A percentile compares a stretch with the other conserved stretches of the same genome.
These are phyloP conservation scores for Nectriaceae sp. DNA, from an alignment of 2,329 filamentous ascomycete genomes.

Conservation along the genomic window DNA sequence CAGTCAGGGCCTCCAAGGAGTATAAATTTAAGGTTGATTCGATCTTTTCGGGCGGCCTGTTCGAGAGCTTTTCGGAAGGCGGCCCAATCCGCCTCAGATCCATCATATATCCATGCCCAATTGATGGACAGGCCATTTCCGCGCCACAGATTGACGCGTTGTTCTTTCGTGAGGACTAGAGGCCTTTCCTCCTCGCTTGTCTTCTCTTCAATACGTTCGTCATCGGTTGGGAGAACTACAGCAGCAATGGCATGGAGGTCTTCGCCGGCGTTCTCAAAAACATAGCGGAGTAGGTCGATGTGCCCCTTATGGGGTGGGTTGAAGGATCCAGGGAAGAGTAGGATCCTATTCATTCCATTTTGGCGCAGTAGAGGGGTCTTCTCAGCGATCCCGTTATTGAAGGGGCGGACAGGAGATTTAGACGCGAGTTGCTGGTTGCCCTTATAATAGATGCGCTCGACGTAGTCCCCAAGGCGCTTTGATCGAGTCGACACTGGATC, in stretches of 20 bases:
- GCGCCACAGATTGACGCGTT: conserved; percentile 30
- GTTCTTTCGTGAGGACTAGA: conserved; percentile 17
- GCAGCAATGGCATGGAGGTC: conserved; percentile 34
- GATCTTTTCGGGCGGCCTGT: conserved; percentile 2
- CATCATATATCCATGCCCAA: conserved; percentile 30
- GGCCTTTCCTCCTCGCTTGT: conserved; percentile 7
- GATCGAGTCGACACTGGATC: background rate
- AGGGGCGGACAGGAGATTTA: conserved; percentile 7
- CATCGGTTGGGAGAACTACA: conserved; percentile 31
- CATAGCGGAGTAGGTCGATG: conserved; percentile 32
- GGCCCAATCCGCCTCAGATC: conserved; percentile 15
- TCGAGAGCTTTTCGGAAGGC: conserved; percentile 13
- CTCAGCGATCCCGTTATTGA: conserved; percentile 13
- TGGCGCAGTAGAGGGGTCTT: conserved; percentile 9
- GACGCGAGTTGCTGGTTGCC: background rate
- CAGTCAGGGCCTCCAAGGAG: conserved; percentile 28
- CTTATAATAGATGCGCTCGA: conserved; percentile 13
- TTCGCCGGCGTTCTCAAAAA: conserved; percentile 25
- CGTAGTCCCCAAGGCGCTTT: conserved; percentile 15
- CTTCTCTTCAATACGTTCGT: conserved; percentile 26
- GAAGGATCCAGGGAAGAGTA: conserved; percentile 40
- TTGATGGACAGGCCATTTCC: conserved; percentile 11
- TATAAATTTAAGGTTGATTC: conserved; percentile 22
- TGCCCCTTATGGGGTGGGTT: conserved; percentile 41
- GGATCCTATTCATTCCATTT: conserved; percentile 27